These are phyloP conservation scores for Amanita polypyramis DNA, from an alignment of 768 basidiomycete species.

Conservation along the genomic window DNA sequence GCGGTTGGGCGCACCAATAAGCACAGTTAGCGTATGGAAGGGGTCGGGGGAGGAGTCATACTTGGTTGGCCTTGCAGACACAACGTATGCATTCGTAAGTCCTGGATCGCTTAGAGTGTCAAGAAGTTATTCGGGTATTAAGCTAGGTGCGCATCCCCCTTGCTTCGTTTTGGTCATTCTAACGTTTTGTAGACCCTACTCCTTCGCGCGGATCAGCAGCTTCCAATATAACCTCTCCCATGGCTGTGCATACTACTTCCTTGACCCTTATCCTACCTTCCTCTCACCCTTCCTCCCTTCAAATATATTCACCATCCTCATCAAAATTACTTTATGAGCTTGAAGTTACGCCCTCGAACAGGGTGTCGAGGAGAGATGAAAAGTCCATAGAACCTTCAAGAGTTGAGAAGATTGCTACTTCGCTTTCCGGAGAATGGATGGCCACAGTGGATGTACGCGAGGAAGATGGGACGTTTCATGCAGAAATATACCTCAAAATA, in stretches of 20 bases:
- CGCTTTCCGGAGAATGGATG: slow-evolving; percentile 76
- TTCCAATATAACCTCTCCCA: slow-evolving; percentile 39
- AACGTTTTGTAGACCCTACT: slow-evolving; percentile 19
- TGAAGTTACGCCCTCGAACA: slow-evolving; percentile 90
- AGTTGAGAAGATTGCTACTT: slow-evolving; percentile 62
- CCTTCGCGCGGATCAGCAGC: slow-evolving; percentile 22
- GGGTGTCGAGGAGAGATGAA: slow-evolving; percentile 74
- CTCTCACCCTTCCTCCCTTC: slow-evolving; percentile 92
- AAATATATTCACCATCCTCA: slow-evolving; percentile 70
- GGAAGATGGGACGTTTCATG: slow-evolving; percentile 52
- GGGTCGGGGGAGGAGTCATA: slow-evolving; percentile 72
- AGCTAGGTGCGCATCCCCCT: slow-evolving; percentile 44
- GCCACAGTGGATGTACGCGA: slow-evolving; percentile 77
- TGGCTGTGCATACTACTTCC: slow-evolving; percentile 69
- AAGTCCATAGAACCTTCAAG: slow-evolving; percentile 63
- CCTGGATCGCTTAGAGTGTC: slow-evolving; percentile 63
- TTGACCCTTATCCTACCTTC: slow-evolving; percentile 81
- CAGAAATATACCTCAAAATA: slow-evolving; percentile 76
- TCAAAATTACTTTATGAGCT: slow-evolving; percentile 74
- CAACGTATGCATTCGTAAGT: slow-evolving; percentile 66
- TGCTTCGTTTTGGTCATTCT: background rate
- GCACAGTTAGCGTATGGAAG: slow-evolving; percentile 50
- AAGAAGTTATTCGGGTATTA: slow-evolving; percentile 66
- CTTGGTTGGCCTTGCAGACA: slow-evolving; percentile 73
- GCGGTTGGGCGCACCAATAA: slow-evolving; percentile 81